These are phyloP conservation scores for Rhodomyrtus psidioides DNA, from an alignment of 441 rosid species.

Conservation along the genomic window DNA sequence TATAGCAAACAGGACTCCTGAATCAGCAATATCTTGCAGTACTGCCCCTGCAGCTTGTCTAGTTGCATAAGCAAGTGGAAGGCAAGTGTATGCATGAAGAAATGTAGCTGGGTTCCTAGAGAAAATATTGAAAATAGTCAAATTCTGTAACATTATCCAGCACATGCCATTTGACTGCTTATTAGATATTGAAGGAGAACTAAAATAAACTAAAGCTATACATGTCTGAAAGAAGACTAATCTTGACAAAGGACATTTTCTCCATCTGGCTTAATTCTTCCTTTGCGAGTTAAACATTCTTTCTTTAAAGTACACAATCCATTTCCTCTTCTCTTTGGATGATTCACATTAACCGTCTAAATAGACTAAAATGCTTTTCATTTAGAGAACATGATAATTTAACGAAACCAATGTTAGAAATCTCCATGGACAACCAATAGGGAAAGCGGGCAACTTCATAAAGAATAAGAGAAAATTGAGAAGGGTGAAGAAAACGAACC, in stretches of 20 bases:
- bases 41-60: constrained; percentile 91
- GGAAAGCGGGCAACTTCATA: background rate
- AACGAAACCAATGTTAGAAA: background rate
- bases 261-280: background rate
- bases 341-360: background rate
- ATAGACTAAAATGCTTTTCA: background rate
- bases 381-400: background rate
- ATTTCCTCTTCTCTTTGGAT: background rate
- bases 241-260: background rate
- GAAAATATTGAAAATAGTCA: background rate
- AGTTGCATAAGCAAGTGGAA: constrained; percentile 83
- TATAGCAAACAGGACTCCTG: constrained; percentile 88
- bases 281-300: background rate
- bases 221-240: background rate
- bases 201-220: background rate
- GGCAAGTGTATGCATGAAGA: constrained; percentile 98
- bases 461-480: background rate
- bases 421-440: background rate
- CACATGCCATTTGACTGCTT: background rate
- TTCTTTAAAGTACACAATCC: background rate
- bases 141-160: background rate
- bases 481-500: constrained; percentile 45
- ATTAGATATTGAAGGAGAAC: background rate
- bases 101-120: constrained; percentile 89
- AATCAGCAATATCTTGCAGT: constrained; percentile 93